A percentile compares a stretch with the other conserved stretches of the same genome.
phyloP scores from a whole-genome alignment of 2,329 filamentous ascomycete species.

The Penicillium sclerotiorum region DNA sequence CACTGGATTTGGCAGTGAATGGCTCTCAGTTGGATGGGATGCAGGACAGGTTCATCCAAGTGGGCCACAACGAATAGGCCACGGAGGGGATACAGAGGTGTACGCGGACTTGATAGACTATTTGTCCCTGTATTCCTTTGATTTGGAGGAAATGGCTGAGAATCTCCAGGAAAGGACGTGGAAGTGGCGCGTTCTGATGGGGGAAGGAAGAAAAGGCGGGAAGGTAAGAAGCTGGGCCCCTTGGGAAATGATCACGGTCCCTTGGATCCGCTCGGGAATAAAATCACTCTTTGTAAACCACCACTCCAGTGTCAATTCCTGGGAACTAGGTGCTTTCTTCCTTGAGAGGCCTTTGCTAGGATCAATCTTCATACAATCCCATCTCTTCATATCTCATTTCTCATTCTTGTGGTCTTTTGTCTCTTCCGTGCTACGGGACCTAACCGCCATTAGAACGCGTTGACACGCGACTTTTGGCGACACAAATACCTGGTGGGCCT shows the following conservation, averaged over 20 bases:
- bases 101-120: no score
- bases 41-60: no score
- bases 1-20: no score
- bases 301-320: not conserved
- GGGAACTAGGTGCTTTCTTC: no score
- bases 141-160: no score
- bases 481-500: not conserved
- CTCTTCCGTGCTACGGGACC: not conserved
- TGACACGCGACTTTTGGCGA: constrained; percentile 5
- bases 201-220: constrained; percentile 10
- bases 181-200: not conserved
- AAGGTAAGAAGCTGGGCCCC: constrained; percentile 18
- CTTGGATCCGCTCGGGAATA: constrained; percentile 14
- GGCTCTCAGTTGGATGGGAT: no score
- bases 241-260: constrained; percentile 8
- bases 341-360: not conserved
- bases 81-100: no score
- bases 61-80: no score
- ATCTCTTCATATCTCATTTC: not conserved
- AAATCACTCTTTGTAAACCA: constrained; percentile 10
- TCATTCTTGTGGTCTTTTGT: not conserved
- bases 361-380: not conserved
- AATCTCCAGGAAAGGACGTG: not conserved
- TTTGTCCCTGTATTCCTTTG: no score
- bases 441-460: not conserved